Base-by-base conservation (phyloP, 2,329 filamentous ascomycete species). In the Biscogniauxia sp. region DNA sequence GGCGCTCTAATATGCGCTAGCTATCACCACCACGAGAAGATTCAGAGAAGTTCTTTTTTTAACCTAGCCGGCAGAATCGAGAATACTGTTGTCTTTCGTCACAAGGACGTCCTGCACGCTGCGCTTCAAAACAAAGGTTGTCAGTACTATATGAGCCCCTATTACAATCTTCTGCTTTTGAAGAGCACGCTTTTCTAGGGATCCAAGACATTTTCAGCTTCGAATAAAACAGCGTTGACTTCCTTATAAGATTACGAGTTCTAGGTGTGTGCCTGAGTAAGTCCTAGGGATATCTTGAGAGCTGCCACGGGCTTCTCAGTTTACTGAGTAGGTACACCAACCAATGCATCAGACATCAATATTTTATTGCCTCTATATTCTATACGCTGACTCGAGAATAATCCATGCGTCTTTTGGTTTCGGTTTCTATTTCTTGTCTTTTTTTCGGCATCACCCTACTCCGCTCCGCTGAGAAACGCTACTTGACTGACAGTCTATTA, bases 401-500 rank as follows among this genome's bases (percentile, higher is more conserved):
- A 45, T n/a, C 15, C 4, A 6, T 45, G 5, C 37, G 13, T n/a
- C 5, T 45, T 45, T 15, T 15, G 3, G 7, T 3, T 5, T 45
- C 37, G 2, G n/a, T 11, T 45, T 17, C 6, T 45, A 9, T n/a
- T 45, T 45, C 17, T 45, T n/a, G 37, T 32, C 6, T 45, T n/a
- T 45, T n/a, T 57, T 37, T 20, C 25, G 53, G 60, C 45, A 50
- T 58, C 53, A 25, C 55, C 28, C 54, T 57, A 54, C 13, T 57
- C 54, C 59, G 59, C 57, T 63, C 59, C 51, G 28, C 26, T 51
- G 20, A 64, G 54, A 59, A 58, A 28, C 37, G 37, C 53, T 51
- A 59, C 54, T 51, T 20, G 20, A 61, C 63, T 59, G 63, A 61
- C 61, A 62, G 58, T 64, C 19, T 45, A 45, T n/a, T 45, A 45